These are phyloP conservation scores for Musa balbisiana DNA, from an alignment of 202 grass and related monocot genomes.

Conservation along the genomic window DNA sequence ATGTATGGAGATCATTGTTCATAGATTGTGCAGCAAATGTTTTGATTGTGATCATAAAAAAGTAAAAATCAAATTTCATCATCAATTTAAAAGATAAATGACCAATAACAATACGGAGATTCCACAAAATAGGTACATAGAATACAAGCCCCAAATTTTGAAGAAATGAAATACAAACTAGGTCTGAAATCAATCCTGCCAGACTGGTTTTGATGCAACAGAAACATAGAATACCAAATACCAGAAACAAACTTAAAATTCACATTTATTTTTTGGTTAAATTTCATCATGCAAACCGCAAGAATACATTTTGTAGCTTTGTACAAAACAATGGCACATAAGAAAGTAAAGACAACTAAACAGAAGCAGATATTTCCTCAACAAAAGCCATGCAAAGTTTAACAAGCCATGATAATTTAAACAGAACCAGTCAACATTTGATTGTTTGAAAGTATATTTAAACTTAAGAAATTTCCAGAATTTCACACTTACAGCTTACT, in stretches of 20 bases:
- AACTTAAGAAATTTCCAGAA: background rate
- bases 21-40: no score
- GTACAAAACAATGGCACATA: background rate
- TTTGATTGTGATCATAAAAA: no score
- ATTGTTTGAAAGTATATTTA: background rate
- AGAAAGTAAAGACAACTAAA: background rate
- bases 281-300: background rate
- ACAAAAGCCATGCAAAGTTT: background rate
- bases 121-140: no score
- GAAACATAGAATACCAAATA: no score
- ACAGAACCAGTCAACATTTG: background rate
- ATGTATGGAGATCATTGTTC: no score
- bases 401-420: background rate
- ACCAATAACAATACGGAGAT: no score
- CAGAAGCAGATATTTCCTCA: background rate
- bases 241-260: background rate
- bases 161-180: no score
- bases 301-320: background rate
- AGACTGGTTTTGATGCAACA: no score
- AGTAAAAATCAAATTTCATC: no score
- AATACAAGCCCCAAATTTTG: no score
- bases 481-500: conserved; percentile 15
- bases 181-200: no score
- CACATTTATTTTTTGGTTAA: background rate
- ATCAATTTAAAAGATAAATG: no score